Evolutionary conservation across 2,329 filamentous ascomycete species (phyloP).

Genomic region (Cordyceps farinosa): DNA sequence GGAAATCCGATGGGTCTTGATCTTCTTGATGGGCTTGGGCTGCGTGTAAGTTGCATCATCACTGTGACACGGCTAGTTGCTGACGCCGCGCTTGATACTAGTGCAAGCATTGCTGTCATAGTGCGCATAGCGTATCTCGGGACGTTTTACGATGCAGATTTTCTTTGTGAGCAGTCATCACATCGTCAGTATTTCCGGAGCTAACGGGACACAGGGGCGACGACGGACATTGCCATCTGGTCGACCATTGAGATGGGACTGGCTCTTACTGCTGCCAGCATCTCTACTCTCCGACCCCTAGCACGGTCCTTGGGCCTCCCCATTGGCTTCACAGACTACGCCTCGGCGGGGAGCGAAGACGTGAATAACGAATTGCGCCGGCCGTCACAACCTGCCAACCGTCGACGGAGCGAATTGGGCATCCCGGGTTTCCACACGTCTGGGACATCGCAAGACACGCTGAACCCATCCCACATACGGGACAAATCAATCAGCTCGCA

Average conservation of each 20-base stretch:
- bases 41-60: constrained; percentile 37
- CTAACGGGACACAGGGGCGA: constrained; percentile 27
- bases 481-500: constrained; percentile 6
- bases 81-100: constrained; percentile 20
- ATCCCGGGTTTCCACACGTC: background rate
- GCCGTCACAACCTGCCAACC: background rate
- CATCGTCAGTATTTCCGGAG: background rate
- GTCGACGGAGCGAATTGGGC: background rate
- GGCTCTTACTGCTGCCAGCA: constrained; percentile 41
- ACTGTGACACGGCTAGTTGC: background rate
- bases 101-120: constrained; percentile 39
- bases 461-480: background rate
- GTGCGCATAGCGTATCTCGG: constrained; percentile 35
- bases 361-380: background rate
- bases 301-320: constrained; percentile 9
- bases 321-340: constrained; percentile 3
- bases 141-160: constrained; percentile 34
- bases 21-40: constrained; percentile 51
- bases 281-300: constrained; percentile 42
- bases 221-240: constrained; percentile 41
- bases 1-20: constrained; percentile 46
- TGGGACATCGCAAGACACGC: constrained; percentile 12
- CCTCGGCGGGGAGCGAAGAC: background rate
- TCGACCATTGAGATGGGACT: constrained; percentile 43
- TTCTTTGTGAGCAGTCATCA: constrained; percentile 32